These are phyloP conservation scores for Porphyridium purpureum DNA, from an alignment of 23 red algal genomes.

Conservation along the genomic window DNA sequence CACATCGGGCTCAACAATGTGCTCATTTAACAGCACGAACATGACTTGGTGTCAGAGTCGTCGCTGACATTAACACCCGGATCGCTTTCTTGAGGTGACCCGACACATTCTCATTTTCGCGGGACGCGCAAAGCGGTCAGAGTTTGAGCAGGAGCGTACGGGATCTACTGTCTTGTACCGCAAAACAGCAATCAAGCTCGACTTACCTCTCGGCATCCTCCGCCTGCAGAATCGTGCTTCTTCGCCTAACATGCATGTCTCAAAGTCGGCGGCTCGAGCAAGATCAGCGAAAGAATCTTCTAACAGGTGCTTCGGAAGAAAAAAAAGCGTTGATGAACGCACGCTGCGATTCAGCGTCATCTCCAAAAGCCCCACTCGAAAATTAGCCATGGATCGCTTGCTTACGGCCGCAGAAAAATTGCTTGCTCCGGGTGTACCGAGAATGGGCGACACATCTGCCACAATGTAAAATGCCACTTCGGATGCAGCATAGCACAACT, in stretches of 20 bases:
- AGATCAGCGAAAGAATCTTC: background rate
- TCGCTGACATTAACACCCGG: too few relatives aligned
- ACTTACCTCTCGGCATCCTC: constrained; percentile 18
- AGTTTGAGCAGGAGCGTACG: constrained; percentile 20
- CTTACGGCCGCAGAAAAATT: too few relatives aligned
- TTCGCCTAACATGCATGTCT: constrained; percentile 3
- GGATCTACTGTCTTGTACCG: constrained; percentile 10
- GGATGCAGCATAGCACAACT: constrained; percentile 29
- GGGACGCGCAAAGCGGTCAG: constrained; percentile 19
- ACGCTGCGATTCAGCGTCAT: background rate
- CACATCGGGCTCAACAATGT: too few relatives aligned
- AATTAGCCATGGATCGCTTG: background rate
- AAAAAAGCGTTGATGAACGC: background rate
- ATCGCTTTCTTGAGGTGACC: too few relatives aligned
- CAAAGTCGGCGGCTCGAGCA: constrained; percentile 1
- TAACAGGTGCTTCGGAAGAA: background rate
- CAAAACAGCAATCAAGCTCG: constrained; percentile 20
- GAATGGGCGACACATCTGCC: too few relatives aligned
- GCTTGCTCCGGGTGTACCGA: too few relatives aligned
- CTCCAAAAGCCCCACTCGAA: background rate
- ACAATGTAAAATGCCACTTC: constrained; percentile 12
- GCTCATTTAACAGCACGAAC: too few relatives aligned
- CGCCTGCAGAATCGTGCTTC: constrained; percentile 10
- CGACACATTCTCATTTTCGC: constrained; percentile 42
- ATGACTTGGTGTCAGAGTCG: too few relatives aligned